Conservation (phyloP, 202 grass and related monocot species). For the Sporobolus alterniflorus region DNA sequence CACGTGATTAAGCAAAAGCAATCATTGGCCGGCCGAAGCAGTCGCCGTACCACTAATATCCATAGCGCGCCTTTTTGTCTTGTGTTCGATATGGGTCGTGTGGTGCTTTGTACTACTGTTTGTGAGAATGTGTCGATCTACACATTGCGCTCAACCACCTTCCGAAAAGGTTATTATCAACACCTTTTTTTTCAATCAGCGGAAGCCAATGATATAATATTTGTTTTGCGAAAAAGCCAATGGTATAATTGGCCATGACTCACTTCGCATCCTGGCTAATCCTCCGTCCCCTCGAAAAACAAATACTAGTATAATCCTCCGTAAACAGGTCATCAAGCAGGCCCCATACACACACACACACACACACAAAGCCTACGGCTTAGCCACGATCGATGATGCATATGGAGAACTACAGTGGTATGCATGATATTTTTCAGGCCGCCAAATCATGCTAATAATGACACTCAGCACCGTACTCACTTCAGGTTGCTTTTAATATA, state of each 20-base stretch:
- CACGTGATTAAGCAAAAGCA: not conserved
- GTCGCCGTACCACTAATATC: not conserved
- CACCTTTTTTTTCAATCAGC: not conserved
- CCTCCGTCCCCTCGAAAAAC: no score
- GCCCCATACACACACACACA: conserved; percentile 1
- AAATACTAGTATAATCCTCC: no score
- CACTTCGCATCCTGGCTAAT: no score
- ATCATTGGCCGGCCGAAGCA: not conserved
- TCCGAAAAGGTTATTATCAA: no score
- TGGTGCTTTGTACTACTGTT: no score
- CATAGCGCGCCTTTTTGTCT: not conserved
- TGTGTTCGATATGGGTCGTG: not conserved
- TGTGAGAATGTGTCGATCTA: no score
- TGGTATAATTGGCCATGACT: not conserved
- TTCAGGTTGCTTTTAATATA: not conserved
- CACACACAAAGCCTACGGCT: not conserved
- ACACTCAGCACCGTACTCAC: no score
- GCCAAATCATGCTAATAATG: no score
- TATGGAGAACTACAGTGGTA: not conserved
- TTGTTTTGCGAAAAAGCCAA: no score
- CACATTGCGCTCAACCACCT: no score
- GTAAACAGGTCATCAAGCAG: conserved; percentile 4
- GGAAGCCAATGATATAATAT: no score
- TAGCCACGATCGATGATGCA: conserved; percentile 6
- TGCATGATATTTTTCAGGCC: conserved; percentile 10